Evolutionary conservation across 768 basidiomycete species (phyloP), one percentile per base, ranked within the genome.

Genomic region (Xerocomus potaroensis): DNA sequence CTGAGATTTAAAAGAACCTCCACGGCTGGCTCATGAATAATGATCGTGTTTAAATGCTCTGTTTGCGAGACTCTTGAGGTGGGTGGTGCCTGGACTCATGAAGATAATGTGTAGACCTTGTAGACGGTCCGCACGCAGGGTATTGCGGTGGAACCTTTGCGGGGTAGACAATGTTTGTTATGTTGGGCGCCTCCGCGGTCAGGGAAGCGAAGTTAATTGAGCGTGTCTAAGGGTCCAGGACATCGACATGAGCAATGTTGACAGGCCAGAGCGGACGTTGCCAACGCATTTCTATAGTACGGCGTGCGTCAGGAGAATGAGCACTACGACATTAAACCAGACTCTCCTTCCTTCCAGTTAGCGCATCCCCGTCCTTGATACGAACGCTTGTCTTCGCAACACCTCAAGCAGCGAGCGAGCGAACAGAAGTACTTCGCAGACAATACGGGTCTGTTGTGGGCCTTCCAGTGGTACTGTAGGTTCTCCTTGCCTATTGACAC

Each of bases 151-250:
- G 43, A 55, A 0, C 71, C 69, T 45, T 71, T 72, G 32, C 66
- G 64, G 22, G 61, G 45, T 43, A 65, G 55, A 37, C 69, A 69
- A 5, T 61, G 47, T 49, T 72, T 69, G 49, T 72, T 72, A 16
- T 69, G 70, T 41, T 74, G 72, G 2, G 50, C 49, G 49, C 73
- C 72, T 49, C 74, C 72, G n/a, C n/a, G n/a, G n/a, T n/a, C n/a
- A n/a, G n/a, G n/a, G n/a, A n/a, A n/a, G n/a, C n/a, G n/a, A n/a
- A n/a, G n/a, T n/a, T 48, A 33, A 56, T 61, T 59, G 45, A 53
- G 45, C 11, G 40, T 67, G 43, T 67, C 67, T 63, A 1, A 21
- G n/a, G 35, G 32, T 36, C 43, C 15, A 9, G 44, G n/a, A n/a
- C 37, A 44, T 45, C 39, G 30, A 47, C 51, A 60, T 62, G 57